Conservation (phyloP, 306 rosid genomes). For the Acacia acuminata region DNA sequence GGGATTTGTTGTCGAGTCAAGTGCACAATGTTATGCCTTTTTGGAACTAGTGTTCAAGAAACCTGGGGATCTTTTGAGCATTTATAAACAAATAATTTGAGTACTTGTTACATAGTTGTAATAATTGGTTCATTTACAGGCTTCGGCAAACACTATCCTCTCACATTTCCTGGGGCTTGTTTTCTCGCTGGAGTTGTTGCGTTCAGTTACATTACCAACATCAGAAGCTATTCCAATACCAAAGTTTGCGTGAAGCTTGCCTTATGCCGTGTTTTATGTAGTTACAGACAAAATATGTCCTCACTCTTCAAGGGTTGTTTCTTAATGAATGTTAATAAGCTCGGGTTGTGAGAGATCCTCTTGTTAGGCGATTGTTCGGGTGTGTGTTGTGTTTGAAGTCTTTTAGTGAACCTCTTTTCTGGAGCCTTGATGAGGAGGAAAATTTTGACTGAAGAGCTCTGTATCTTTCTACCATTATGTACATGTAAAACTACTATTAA, state of each 20-base stretch:
- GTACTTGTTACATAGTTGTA: background rate
- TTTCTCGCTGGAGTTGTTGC: constrained; percentile 84
- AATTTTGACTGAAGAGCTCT: background rate
- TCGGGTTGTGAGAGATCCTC: constrained; percentile 16
- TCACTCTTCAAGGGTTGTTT: constrained; percentile 22
- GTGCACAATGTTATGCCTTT: background rate
- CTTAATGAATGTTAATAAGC: constrained; percentile 1
- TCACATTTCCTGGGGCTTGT: constrained; percentile 94
- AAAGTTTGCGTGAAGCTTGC: constrained; percentile 52
- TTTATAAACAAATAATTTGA: background rate
- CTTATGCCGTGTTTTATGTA: constrained; percentile 12
- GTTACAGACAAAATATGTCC: constrained; percentile 2
- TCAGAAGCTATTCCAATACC: constrained; percentile 61
- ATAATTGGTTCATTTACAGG: constrained; percentile 48
- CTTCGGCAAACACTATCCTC: constrained; percentile 93
- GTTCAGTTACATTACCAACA: constrained; percentile 79
- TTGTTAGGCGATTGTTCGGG: constrained; percentile 14
- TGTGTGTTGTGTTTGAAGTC: constrained; percentile 16
- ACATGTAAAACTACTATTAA: background rate
- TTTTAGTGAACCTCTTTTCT: background rate
- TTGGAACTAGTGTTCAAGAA: background rate
- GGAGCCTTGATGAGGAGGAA: background rate
- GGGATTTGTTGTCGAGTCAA: background rate
- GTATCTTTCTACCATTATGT: background rate
- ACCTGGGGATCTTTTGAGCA: background rate